Conservation (phyloP, 345 rosid genomes). For the Eucalyptus sp. region DNA sequence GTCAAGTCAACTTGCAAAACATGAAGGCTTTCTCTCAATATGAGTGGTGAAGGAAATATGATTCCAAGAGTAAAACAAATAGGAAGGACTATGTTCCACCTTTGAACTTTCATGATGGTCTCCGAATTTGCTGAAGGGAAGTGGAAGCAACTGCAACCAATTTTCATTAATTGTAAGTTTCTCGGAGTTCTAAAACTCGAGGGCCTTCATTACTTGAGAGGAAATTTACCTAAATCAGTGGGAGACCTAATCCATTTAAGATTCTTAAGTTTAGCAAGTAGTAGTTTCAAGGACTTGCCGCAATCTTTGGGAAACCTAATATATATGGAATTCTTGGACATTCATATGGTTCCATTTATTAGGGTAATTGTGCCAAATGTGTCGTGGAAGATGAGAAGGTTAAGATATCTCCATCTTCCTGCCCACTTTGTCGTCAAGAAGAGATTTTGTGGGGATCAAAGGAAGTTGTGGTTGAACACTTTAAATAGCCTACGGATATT, state of each 20-base stretch:
- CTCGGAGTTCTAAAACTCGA: constrained; percentile 20
- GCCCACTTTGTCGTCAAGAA: not conserved
- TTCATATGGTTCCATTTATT: not conserved
- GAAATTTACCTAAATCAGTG: constrained; percentile 1
- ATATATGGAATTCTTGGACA: constrained; percentile 9
- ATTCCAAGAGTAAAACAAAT: not conserved
- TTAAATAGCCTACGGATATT: not conserved
- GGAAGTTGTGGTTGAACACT: not conserved
- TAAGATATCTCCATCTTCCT: constrained; percentile 13
- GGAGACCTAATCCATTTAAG: constrained; percentile 26
- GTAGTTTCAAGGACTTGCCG: not conserved
- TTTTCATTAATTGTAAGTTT: not conserved
- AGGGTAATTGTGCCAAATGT: not conserved
- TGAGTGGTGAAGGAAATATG: not conserved
- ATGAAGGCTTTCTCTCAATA: not conserved
- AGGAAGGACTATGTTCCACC: not conserved
- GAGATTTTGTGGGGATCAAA: not conserved
- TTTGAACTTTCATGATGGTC: constrained; percentile 17
- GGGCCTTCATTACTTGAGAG: not conserved
- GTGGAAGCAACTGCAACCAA: not conserved
- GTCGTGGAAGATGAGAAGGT: constrained; percentile 3
- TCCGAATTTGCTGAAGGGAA: accelerated
- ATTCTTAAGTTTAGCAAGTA: not conserved
- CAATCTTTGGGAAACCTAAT: constrained; percentile 8
- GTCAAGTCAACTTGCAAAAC: not conserved